These are phyloP conservation scores for Tolypocladium amazonense DNA, from an alignment of 2,329 filamentous ascomycete species.

Conservation along the genomic window DNA sequence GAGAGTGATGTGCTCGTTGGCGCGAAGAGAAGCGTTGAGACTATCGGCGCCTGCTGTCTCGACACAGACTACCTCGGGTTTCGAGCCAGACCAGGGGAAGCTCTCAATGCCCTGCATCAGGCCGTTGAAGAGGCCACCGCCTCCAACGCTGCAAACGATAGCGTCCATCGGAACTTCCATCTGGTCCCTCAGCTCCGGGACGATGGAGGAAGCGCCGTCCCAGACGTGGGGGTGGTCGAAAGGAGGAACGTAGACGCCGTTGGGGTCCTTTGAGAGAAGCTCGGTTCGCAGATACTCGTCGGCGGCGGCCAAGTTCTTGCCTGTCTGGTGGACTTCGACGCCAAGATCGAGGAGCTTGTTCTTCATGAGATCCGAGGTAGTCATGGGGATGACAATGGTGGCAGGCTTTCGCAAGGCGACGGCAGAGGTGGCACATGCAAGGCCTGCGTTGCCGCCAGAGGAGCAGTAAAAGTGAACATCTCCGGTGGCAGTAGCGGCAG, in stretches of 20 bases:
- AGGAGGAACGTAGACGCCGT: conserved; percentile 55
- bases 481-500: conserved; percentile 19
- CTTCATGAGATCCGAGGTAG: conserved; percentile 59
- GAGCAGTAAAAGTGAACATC: conserved; percentile 65
- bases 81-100: conserved; percentile 18
- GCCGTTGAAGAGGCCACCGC: conserved; percentile 70
- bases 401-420: conserved; percentile 50
- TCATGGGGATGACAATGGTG: conserved; percentile 64
- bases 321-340: conserved; percentile 56
- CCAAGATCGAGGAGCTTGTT: conserved; percentile 59
- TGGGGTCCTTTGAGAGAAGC: conserved; percentile 39
- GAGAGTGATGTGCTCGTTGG: conserved; percentile 49
- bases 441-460: conserved; percentile 74
- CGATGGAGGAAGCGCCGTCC: conserved; percentile 51
- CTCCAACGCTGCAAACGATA: conserved; percentile 69
- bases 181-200: conserved; percentile 37
- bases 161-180: conserved; percentile 45
- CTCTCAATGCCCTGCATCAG: conserved; percentile 58
- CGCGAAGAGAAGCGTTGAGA: conserved; percentile 50
- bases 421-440: conserved; percentile 69
- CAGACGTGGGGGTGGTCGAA: conserved; percentile 61
- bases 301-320: conserved; percentile 58
- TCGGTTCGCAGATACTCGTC: conserved; percentile 53
- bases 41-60: conserved; percentile 69
- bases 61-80: conserved; percentile 53